These are phyloP conservation scores for Suillus occidentalis DNA, from an alignment of 768 basidiomycete species.

Conservation along the genomic window DNA sequence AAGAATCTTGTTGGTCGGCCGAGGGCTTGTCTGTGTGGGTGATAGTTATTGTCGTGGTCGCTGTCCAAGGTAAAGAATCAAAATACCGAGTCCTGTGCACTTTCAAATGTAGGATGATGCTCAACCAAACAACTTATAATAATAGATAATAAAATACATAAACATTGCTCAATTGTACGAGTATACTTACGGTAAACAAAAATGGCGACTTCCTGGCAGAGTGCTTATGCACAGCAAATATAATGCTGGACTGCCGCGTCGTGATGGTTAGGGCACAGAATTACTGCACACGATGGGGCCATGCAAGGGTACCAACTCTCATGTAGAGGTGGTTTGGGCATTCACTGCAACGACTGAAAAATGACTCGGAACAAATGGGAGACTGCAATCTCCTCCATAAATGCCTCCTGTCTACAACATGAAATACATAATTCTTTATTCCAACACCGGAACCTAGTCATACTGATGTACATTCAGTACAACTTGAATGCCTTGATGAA, in stretches of 20 bases:
- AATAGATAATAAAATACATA: background rate
- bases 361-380: background rate
- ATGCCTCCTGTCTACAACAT: conserved; percentile 6
- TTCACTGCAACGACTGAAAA: background rate
- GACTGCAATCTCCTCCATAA: background rate
- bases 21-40: conserved; percentile 20
- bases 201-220: background rate
- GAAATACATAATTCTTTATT: conserved; percentile 8
- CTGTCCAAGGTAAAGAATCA: conserved; percentile 3
- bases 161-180: no score
- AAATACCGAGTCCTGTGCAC: conserved; percentile 7
- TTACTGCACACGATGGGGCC: background rate
- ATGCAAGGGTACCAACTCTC: background rate
- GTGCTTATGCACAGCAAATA: background rate
- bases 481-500: conserved; percentile 3
- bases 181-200: no score
- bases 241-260: background rate
- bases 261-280: background rate
- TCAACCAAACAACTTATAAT: conserved; percentile 4
- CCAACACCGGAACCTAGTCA: conserved; percentile 1
- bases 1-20: background rate
- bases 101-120: conserved; percentile 1
- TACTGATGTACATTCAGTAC: conserved; percentile 6
- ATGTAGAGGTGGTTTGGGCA: background rate
- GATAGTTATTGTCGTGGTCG: background rate